phyloP scores from a whole-genome alignment of 2,329 filamentous ascomycete species.

The Apiospora marii region DNA sequence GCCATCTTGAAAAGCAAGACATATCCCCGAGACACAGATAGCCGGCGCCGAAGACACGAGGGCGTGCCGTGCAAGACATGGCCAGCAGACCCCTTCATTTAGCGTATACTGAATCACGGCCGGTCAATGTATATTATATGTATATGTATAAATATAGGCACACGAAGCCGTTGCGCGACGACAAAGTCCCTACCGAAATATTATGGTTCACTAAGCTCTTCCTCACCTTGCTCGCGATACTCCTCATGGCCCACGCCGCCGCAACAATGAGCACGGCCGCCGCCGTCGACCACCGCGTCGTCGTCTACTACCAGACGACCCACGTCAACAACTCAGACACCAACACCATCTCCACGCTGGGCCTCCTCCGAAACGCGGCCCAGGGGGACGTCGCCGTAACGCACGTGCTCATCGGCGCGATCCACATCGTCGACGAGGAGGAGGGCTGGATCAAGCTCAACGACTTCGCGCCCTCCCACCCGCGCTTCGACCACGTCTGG shows the following conservation, averaged over 20 bases:
- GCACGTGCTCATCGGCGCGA: slow-evolving; percentile 85
- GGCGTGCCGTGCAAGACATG: not conserved
- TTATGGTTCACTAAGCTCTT: not conserved
- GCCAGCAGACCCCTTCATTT: slow-evolving; percentile 33
- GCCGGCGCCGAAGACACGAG: not conserved
- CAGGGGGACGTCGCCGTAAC: slow-evolving; percentile 60
- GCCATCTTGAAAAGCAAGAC: not conserved
- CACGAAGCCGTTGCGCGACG: too few relatives aligned
- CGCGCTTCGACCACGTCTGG: slow-evolving; percentile 78
- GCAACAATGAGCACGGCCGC: slow-evolving; percentile 24
- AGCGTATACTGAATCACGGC: slow-evolving; percentile 24
- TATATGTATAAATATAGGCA: not conserved
- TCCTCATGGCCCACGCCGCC: not conserved
- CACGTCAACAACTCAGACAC: slow-evolving; percentile 50
- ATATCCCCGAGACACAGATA: not conserved
- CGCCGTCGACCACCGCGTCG: slow-evolving; percentile 48
- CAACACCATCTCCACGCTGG: slow-evolving; percentile 60
- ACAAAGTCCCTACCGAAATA: not conserved
- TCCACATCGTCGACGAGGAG: slow-evolving; percentile 76
- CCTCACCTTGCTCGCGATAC: not conserved
- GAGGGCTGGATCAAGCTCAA: slow-evolving; percentile 74
- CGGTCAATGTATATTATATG: not conserved
- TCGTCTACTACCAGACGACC: slow-evolving; percentile 64
- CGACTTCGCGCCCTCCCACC: slow-evolving; percentile 74
- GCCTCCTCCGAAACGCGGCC: slow-evolving; percentile 54